Conservation (phyloP, 139 green algal species). For the Desmodesmus armatus region DNA sequence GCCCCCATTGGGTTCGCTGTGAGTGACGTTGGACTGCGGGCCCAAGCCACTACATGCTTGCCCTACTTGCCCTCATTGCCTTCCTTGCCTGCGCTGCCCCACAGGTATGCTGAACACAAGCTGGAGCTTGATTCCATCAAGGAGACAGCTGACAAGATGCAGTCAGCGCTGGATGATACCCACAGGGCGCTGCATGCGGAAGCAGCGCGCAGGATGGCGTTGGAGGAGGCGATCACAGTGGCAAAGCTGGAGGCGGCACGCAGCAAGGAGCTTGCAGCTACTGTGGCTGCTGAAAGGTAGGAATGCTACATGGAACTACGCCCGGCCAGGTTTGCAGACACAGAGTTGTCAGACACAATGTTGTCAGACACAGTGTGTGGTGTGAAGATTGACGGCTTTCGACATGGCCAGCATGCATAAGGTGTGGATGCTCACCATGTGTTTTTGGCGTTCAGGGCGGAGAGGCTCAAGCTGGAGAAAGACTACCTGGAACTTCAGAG, state of each 20-base stretch:
- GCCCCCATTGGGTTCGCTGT: no score
- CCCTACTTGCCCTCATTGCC: no score
- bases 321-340: no score
- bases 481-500: conserved; percentile 64
- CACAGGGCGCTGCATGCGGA: conserved; percentile 63
- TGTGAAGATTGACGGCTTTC: no score
- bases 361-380: no score
- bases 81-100: no score
- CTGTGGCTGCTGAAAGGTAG: conserved; percentile 43
- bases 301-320: no score
- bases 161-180: conserved; percentile 65
- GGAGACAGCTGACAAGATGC: conserved; percentile 42
- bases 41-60: no score
- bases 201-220: conserved; percentile 5
- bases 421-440: no score
- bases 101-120: conserved; percentile 71
- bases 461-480: conserved; percentile 77
- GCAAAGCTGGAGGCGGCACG: conserved; percentile 45
- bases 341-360: no score
- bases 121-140: conserved; percentile 65
- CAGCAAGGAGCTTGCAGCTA: conserved; percentile 45
- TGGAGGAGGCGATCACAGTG: conserved; percentile 60
- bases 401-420: no score
- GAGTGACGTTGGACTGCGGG: no score
- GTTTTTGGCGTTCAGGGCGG: conserved; percentile 61